A percentile compares a stretch with the other conserved stretches of the same genome.
Evolutionary conservation across 176 grass and related monocot genomes (phyloP).

Genomic region (Otatea glauca): DNA sequence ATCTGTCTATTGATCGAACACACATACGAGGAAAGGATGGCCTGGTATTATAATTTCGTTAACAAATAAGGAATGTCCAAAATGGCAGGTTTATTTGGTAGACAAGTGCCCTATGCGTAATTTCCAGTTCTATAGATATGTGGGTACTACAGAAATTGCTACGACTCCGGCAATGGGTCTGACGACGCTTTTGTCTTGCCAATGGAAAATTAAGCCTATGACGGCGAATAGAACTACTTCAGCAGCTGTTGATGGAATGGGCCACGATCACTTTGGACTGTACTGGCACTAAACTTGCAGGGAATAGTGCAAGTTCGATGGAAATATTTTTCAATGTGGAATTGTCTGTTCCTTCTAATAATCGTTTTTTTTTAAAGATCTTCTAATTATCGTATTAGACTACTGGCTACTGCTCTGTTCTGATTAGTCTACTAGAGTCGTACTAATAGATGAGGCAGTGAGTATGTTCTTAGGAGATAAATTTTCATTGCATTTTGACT

Average conservation of each 20-base stretch:
- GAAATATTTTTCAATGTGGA: neutral
- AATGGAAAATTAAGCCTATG: constrained; percentile 3
- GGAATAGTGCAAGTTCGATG: neutral
- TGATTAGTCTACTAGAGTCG: too few relatives aligned
- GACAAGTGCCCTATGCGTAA: neutral
- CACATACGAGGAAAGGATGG: too few relatives aligned
- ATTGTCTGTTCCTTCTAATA: neutral
- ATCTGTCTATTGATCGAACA: too few relatives aligned
- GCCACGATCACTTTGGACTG: neutral
- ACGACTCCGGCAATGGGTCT: neutral
- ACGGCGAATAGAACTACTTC: constrained; percentile 2
- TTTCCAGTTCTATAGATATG: neutral
- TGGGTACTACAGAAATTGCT: neutral
- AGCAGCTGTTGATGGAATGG: constrained; percentile 3
- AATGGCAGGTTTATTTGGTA: neutral
- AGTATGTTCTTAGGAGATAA: too few relatives aligned
- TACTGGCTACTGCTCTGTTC: too few relatives aligned
- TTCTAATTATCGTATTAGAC: too few relatives aligned
- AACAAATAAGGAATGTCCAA: too few relatives aligned
- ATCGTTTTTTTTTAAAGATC: too few relatives aligned
- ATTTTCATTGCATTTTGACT: neutral
- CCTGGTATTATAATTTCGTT: too few relatives aligned
- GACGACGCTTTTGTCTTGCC: neutral
- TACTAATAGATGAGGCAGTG: too few relatives aligned
- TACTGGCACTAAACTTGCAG: too few relatives aligned